phyloP scores from a whole-genome alignment of 805 yeast species.

The Kodamaea sagamina region DNA sequence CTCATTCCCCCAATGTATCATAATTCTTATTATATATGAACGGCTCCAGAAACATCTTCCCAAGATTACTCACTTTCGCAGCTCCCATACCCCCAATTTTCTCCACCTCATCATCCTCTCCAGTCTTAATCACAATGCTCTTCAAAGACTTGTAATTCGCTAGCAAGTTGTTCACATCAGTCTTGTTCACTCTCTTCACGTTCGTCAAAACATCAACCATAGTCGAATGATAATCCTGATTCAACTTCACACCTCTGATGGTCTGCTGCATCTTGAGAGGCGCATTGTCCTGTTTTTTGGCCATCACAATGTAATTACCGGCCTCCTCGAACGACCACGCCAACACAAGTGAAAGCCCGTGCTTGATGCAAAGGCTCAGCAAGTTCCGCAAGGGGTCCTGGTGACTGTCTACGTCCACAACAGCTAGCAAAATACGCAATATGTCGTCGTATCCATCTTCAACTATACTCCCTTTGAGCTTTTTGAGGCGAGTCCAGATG shows the following conservation, averaged over 20 bases:
- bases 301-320: conserved; percentile 42
- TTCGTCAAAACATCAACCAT: conserved; percentile 48
- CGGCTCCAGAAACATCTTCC: conserved; percentile 48
- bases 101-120: conserved; percentile 20
- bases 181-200: conserved; percentile 51
- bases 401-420: conserved; percentile 65
- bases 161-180: conserved; percentile 52
- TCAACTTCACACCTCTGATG: conserved; percentile 44
- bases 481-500: conserved; percentile 53
- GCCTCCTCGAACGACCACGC: conserved; percentile 57
- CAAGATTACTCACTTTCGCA: conserved; percentile 43
- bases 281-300: conserved; percentile 40
- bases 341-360: conserved; percentile 49
- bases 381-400: conserved; percentile 50
- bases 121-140: conserved; percentile 37
- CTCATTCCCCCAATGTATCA: not conserved
- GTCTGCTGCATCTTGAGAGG: conserved; percentile 27
- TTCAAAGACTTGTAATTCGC: conserved; percentile 50
- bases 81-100: conserved; percentile 53
- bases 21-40: conserved; percentile 49
- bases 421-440: conserved; percentile 57
- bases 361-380: conserved; percentile 50
- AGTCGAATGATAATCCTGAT: conserved; percentile 46
- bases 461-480: conserved; percentile 38
- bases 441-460: conserved; percentile 42